Evolutionary conservation across 139 green algal genomes (phyloP).

Genomic region (Yamagishiella unicocca): DNA sequence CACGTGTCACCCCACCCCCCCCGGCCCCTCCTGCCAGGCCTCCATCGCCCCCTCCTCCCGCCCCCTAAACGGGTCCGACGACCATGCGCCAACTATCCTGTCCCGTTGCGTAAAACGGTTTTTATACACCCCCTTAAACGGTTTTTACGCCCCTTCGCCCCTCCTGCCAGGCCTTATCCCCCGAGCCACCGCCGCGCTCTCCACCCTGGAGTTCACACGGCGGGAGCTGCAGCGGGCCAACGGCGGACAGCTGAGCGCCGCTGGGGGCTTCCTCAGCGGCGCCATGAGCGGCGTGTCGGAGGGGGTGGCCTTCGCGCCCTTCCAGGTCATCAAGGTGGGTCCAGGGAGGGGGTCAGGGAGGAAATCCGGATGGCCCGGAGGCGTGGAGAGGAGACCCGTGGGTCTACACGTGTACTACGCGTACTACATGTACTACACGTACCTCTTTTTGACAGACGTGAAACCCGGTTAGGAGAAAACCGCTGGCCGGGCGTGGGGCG

Average conservation of each 20-base stretch:
- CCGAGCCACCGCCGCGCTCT: conserved; percentile 64
- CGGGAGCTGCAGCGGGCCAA: conserved; percentile 32
- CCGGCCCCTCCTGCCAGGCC: no score
- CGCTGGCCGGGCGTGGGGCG: no score
- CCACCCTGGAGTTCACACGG: conserved; percentile 66
- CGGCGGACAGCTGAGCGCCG: conserved; percentile 42
- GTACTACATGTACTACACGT: no score
- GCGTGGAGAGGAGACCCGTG: neutral
- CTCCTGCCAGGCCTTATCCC: conserved; percentile 23
- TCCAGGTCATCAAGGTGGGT: conserved; percentile 74
- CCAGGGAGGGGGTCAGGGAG: neutral
- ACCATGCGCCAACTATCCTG: no score
- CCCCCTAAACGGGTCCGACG: no score
- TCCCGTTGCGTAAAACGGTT: no score
- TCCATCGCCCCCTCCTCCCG: no score
- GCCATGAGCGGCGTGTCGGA: conserved; percentile 61
- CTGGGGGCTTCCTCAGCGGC: conserved; percentile 53
- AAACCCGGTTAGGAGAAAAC: no score
- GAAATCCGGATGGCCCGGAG: neutral
- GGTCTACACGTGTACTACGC: no score
- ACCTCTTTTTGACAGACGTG: no score
- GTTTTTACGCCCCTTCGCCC: neutral
- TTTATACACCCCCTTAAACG: no score
- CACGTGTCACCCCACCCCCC: no score
- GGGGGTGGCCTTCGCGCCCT: conserved; percentile 66